Conservation (phyloP, 2,329 filamentous ascomycete species). For the Arthrinium puccinioides region DNA sequence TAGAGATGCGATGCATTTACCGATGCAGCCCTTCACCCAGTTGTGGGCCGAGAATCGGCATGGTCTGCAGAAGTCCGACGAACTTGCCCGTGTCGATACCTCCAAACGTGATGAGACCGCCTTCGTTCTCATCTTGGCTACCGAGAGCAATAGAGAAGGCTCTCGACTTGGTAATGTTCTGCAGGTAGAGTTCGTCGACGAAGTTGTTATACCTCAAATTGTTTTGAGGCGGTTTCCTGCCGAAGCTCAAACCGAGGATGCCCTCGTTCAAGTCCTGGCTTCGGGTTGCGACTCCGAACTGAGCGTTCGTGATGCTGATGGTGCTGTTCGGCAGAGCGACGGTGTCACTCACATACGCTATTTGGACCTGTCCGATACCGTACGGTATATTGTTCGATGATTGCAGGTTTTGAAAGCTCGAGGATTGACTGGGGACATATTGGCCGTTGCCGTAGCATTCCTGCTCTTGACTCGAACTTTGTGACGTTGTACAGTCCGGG, state of each 20-base stretch:
- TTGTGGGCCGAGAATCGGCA: slow-evolving; percentile 51
- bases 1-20: neutral
- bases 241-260: slow-evolving; percentile 1
- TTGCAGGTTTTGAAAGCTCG: slow-evolving; percentile 25
- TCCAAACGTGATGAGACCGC: slow-evolving; percentile 56
- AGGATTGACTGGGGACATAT: slow-evolving; percentile 36
- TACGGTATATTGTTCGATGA: slow-evolving; percentile 35
- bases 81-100: slow-evolving; percentile 61
- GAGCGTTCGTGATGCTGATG: slow-evolving; percentile 39
- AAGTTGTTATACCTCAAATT: slow-evolving; percentile 38
- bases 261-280: slow-evolving; percentile 20
- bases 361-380: slow-evolving; percentile 42
- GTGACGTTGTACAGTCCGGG: slow-evolving; percentile 43
- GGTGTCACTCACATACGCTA: slow-evolving; percentile 40
- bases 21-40: slow-evolving; percentile 27
- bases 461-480: slow-evolving; percentile 25
- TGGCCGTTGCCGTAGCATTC: slow-evolving; percentile 39
- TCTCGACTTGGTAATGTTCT: slow-evolving; percentile 49
- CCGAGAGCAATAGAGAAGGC: slow-evolving; percentile 62
- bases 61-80: slow-evolving; percentile 46
- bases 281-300: slow-evolving; percentile 55
- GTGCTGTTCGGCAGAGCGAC: slow-evolving; percentile 34
- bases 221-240: neutral
- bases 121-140: slow-evolving; percentile 49
- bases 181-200: slow-evolving; percentile 39